A percentile compares a stretch with the other conserved stretches of the same genome.
phyloP scores from a whole-genome alignment of 805 yeast genomes.

The Wickerhamiella occidentalis region DNA sequence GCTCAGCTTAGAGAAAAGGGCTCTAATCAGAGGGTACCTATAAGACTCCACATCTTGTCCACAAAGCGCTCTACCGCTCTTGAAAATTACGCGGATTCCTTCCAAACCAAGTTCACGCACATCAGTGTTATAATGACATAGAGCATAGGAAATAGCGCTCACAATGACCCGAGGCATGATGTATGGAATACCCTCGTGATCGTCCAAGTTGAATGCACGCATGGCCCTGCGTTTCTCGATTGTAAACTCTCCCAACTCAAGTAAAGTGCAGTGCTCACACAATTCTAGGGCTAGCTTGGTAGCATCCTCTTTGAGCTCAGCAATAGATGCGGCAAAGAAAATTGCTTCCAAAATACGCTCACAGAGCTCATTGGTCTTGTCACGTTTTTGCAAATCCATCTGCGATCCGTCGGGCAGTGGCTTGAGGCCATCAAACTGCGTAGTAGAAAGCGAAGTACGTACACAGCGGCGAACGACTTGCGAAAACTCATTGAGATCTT shows the following conservation, averaged over 20 bases:
- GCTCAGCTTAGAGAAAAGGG: slow-evolving; percentile 67
- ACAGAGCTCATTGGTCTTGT: slow-evolving; percentile 46
- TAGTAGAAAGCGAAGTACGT: slow-evolving; percentile 9
- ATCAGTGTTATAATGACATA: slow-evolving; percentile 60
- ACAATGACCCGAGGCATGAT: slow-evolving; percentile 59
- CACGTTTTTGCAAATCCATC: slow-evolving; percentile 21
- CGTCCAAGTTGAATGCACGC: slow-evolving; percentile 60
- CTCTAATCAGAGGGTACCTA: slow-evolving; percentile 59
- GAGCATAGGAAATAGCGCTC: slow-evolving; percentile 64
- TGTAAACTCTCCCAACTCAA: slow-evolving; percentile 64
- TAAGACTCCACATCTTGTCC: slow-evolving; percentile 55
- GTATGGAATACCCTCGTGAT: slow-evolving; percentile 63
- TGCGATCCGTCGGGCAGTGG: slow-evolving; percentile 18
- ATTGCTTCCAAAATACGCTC: slow-evolving; percentile 54
- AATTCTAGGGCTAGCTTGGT: slow-evolving; percentile 46
- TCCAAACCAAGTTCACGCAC: slow-evolving; percentile 62
- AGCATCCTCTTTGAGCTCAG: slow-evolving; percentile 62
- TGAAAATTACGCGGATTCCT: slow-evolving; percentile 50
- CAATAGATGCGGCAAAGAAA: slow-evolving; percentile 64
- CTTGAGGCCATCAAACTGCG: slow-evolving; percentile 13
- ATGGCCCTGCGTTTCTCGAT: slow-evolving; percentile 52
- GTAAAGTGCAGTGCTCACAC: slow-evolving; percentile 65
- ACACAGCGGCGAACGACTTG: slow-evolving; percentile 17
- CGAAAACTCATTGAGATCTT: slow-evolving; percentile 28
- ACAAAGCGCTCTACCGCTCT: slow-evolving; percentile 52